Evolutionary conservation across 257 asterid species (phyloP), one percentile per base, ranked within the genome.

Genomic region (Solanum corneliomulleri): DNA sequence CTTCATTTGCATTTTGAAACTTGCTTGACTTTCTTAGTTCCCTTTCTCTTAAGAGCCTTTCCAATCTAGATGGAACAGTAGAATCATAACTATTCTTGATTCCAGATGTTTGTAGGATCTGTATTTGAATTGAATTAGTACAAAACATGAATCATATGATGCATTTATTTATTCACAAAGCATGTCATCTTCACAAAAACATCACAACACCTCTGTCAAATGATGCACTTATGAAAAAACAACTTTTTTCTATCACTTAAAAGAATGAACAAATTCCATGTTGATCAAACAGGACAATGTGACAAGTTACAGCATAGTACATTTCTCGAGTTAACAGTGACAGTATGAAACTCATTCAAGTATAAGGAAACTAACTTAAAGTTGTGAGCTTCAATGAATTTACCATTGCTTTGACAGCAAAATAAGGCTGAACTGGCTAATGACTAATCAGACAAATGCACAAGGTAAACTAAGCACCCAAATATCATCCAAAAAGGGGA

Each of bases 1-100:
- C 94, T 44, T 94, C 96, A 42, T 83, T 88, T 83, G 92, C 90
- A 39, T 87, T 88, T 85, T 77, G 89, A 74, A 92, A 94, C 88
- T 91, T 90, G 90, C 81, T 89, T 86, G 91, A 94, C 88, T 90
- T 93, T 91, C 97, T 90, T 69, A 94, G 88, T 91, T 92, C 98
- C 62, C 98, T 89, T 25, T 92, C 93, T 89, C 97, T 94, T 87
- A 95, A 89, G 69, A 94, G 96, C 90, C 98, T 93, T 87, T 92
- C 96, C 88, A 94, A 23, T 89, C 98, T 91, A 85, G 94, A 93
- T 18, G 93, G 95, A 56, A 92, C 88, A 87, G 91, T 47, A 25
- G 91, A 41, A 87, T 85, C 87, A 33, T 89, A 60, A 70, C 89
- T 88, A 80, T 88, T 83, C 18, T 85, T 89, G 85, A 83, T 90